phyloP scores from a whole-genome alignment of 306 rosid species.

The Leucaena leucocephala region DNA sequence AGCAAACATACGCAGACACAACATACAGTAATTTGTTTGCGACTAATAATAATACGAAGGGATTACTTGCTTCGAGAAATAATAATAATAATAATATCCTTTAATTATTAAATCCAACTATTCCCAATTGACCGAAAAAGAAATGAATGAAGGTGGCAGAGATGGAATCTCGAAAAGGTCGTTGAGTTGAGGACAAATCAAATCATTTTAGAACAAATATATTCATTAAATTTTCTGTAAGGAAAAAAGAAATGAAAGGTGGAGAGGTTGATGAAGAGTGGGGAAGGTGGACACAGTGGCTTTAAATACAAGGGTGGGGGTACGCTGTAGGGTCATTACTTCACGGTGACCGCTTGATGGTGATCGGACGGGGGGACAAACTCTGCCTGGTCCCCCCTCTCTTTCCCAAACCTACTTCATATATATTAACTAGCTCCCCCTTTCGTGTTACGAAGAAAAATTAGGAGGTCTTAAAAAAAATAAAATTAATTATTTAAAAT shows the following conservation, averaged over 20 bases:
- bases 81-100: too few species aligned
- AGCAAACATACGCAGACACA: neutral
- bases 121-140: neutral
- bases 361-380: slow-evolving; percentile 28
- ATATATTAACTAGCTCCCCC: too few species aligned
- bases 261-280: neutral
- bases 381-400: slow-evolving; percentile 42
- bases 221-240: too few species aligned
- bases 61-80: too few species aligned
- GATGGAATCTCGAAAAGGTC: neutral
- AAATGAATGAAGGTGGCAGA: neutral
- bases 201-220: neutral
- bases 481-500: too few species aligned
- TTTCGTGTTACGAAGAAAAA: too few species aligned
- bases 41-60: too few species aligned
- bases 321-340: slow-evolving; percentile 36
- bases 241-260: neutral
- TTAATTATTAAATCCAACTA: neutral
- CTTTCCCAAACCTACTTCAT: neutral
- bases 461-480: too few species aligned
- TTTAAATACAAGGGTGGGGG: slow-evolving; percentile 25
- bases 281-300: neutral
- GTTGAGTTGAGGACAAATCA: neutral
- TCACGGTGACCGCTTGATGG: slow-evolving; percentile 36
- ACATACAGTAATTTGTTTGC: neutral